phyloP scores from a whole-genome alignment of 108 stramenopile genomes.

The Hondaea fermentalgiana region DNA sequence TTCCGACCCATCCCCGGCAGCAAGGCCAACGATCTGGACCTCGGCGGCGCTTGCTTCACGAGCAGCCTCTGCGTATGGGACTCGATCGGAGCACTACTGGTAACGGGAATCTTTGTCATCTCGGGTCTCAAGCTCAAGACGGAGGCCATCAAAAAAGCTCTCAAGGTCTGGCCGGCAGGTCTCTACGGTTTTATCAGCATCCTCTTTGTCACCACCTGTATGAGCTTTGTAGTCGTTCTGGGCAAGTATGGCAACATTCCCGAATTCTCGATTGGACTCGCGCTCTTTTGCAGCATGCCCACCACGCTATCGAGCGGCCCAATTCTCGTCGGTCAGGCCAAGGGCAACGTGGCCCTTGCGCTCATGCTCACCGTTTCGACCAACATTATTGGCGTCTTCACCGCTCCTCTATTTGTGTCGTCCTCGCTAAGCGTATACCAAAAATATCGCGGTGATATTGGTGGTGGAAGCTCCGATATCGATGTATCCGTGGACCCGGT shows the following conservation, averaged over 20 bases:
- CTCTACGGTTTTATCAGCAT: neutral
- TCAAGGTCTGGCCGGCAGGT: neutral
- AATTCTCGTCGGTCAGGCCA: slow-evolving; percentile 21
- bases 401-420: slow-evolving; percentile 16
- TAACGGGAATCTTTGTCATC: slow-evolving; percentile 14
- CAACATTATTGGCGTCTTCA: neutral
- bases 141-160: neutral
- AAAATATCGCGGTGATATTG: neutral
- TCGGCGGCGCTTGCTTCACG: neutral
- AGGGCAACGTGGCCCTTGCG: slow-evolving; percentile 25
- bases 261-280: slow-evolving; percentile 13
- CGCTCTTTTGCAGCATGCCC: slow-evolving; percentile 23
- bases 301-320: neutral
- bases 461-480: neutral
- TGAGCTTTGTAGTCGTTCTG: neutral
- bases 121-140: slow-evolving; percentile 22
- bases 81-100: neutral
- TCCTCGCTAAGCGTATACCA: neutral
- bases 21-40: neutral
- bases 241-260: neutral
- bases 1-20: neutral
- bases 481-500: neutral
- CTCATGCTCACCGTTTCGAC: slow-evolving; percentile 19
- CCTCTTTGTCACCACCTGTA: neutral
- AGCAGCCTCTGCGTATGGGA: neutral